These are phyloP conservation scores for Rhizoclosmatium globosum DNA, from an alignment of 192 early-diverging fungal species.

Conservation along the genomic window DNA sequence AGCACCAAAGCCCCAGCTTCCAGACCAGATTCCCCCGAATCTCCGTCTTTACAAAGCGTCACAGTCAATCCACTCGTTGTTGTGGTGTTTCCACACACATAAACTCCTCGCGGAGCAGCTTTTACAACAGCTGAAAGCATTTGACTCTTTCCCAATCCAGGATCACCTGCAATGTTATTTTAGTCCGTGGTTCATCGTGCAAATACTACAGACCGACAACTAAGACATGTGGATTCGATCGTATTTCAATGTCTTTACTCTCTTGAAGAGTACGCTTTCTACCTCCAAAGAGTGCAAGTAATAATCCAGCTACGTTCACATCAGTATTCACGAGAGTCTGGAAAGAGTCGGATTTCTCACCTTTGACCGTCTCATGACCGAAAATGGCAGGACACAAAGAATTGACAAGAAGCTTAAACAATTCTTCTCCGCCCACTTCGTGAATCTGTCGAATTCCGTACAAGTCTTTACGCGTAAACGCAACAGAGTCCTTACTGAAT, in stretches of 20 bases:
- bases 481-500: constrained; percentile 69
- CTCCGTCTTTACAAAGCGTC: constrained; percentile 70
- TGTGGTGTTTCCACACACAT: constrained; percentile 72
- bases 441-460: constrained; percentile 74
- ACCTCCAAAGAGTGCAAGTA: constrained; percentile 80
- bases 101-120: constrained; percentile 83
- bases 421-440: constrained; percentile 48
- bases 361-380: constrained; percentile 85
- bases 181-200: background rate
- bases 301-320: constrained; percentile 62
- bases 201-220: constrained; percentile 62
- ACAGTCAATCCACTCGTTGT: constrained; percentile 72
- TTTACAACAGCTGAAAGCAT: constrained; percentile 77
- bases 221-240: constrained; percentile 76
- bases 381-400: constrained; percentile 84
- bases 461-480: constrained; percentile 76
- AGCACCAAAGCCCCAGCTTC: constrained; percentile 81
- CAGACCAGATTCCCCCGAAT: constrained; percentile 73
- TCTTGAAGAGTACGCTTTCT: constrained; percentile 48
- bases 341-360: background rate
- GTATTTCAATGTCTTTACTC: constrained; percentile 59
- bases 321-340: background rate
- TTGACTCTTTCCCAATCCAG: constrained; percentile 84
- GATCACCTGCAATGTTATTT: constrained; percentile 58
- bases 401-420: constrained; percentile 77